These are phyloP conservation scores for Coprinopsis cinerea DNA, from an alignment of 768 basidiomycete genomes.

Conservation along the genomic window DNA sequence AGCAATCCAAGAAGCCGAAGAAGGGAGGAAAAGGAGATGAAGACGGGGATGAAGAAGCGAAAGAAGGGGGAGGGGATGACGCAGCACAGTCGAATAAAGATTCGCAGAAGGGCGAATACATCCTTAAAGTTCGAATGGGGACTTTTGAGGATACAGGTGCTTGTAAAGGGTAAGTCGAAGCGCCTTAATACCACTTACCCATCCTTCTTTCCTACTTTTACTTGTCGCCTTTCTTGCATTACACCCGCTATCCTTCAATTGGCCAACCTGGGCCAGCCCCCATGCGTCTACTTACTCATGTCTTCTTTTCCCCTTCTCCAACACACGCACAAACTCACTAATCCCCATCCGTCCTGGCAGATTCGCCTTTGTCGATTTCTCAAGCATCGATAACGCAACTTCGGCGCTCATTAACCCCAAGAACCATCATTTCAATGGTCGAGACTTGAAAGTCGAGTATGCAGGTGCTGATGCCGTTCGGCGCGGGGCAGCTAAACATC, in stretches of 20 bases:
- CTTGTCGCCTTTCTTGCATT: neutral
- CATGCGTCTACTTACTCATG: too few species aligned
- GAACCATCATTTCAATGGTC: slow-evolving; percentile 80
- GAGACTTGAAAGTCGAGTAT: slow-evolving; percentile 82
- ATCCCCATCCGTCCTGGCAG: slow-evolving; percentile 35
- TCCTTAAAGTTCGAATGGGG: slow-evolving; percentile 63
- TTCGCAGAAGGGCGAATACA: slow-evolving; percentile 19
- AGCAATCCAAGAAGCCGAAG: slow-evolving; percentile 24
- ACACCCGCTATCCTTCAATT: neutral
- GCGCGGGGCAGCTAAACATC: slow-evolving; percentile 54
- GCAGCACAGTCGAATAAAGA: slow-evolving; percentile 18
- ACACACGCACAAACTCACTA: neutral
- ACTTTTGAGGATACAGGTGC: slow-evolving; percentile 93
- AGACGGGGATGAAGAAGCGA: slow-evolving; percentile 23
- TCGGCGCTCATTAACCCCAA: slow-evolving; percentile 73
- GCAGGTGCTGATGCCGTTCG: slow-evolving; percentile 87
- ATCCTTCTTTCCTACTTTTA: neutral
- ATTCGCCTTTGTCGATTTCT: slow-evolving; percentile 94
- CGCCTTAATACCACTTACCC: neutral
- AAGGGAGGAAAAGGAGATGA: slow-evolving; percentile 21
- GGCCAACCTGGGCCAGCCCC: too few species aligned
- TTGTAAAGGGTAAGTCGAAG: slow-evolving; percentile 83
- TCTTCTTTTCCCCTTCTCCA: too few species aligned
- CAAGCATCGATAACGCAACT: slow-evolving; percentile 71
- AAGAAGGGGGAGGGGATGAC: slow-evolving; percentile 29